These are phyloP conservation scores for Gloeophyllum trabeum DNA, from an alignment of 768 basidiomycete genomes.

Conservation along the genomic window DNA sequence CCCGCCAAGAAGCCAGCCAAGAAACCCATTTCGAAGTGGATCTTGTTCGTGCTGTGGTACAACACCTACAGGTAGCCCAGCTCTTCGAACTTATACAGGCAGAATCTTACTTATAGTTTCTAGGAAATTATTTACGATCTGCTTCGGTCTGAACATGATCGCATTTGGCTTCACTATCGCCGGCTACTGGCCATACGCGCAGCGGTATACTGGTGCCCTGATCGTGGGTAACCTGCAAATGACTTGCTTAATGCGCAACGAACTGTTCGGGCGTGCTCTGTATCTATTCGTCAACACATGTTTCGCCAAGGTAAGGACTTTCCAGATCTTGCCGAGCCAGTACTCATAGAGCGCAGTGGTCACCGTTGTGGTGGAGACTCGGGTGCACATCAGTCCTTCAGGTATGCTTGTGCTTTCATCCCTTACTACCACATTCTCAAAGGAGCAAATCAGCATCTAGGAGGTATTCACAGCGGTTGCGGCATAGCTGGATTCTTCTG, in stretches of 20 bases:
- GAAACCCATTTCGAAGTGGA: conserved; percentile 48
- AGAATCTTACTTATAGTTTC: conserved; percentile 2
- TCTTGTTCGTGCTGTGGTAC: conserved; percentile 61
- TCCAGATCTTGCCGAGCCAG: conserved; percentile 1
- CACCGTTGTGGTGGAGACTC: conserved; percentile 61
- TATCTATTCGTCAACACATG: conserved; percentile 61
- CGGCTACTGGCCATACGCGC: conserved; percentile 59
- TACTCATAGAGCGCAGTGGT: conserved; percentile 34
- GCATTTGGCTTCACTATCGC: conserved; percentile 50
- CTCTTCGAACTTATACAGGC: background rate
- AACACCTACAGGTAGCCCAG: conserved; percentile 58
- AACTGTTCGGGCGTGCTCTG: conserved; percentile 68
- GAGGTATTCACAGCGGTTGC: conserved; percentile 72
- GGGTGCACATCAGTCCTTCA: conserved; percentile 66
- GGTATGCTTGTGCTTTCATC: conserved; percentile 19
- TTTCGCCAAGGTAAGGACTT: conserved; percentile 54
- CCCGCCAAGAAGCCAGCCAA: conserved; percentile 32
- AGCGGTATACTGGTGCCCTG: conserved; percentile 54
- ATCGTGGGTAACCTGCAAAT: conserved; percentile 65
- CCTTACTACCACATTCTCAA: conserved; percentile 5
- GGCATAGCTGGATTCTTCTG: conserved; percentile 60
- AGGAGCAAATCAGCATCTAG: conserved; percentile 42
- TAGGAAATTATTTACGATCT: conserved; percentile 66
- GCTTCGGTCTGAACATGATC: conserved; percentile 46
- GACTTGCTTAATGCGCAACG: conserved; percentile 71